Evolutionary conservation across 768 basidiomycete genomes (phyloP), one percentile per base, ranked within the genome.

Genomic region (Boletellus emodensis): DNA sequence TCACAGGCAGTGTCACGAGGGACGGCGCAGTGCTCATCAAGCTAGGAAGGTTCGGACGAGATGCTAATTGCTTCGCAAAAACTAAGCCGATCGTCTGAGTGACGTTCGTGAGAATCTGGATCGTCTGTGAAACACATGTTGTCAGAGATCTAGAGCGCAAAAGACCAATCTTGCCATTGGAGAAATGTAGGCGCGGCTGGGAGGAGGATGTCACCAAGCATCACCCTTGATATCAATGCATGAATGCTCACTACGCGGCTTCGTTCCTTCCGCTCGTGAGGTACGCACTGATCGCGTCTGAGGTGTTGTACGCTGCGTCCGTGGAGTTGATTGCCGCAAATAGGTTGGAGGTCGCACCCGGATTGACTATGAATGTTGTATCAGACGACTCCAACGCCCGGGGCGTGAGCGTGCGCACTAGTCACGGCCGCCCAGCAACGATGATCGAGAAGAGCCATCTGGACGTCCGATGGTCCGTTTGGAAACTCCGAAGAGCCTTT

Each of bases 361-460:
- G 50, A 51, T 77, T 76, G 36, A 79, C 77, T 77, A 45, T n/a
- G 49, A 33, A 26, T 17, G 22, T 38, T 13, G 4, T 6, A 12
- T 52, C 26, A 56, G 46, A 20, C 3, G 15, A 33, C 12, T n/a
- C 20, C 32, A n/a, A 39, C 17, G 40, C 15, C 9, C 38, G 26
- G 34, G 20, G 44, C n/a, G 37, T 22, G 40, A 51, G 40, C 43
- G 30, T 18, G 67, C 76, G 56, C 56, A 82, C 84, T 73, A 1
- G 77, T 66, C 28, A 86, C 64, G 3, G 77, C 81, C 3, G 66
- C 71, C 84, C 84, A 86, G 13, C 69, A 70, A 44, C 68, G 67
- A 48, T 85, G 74, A 36, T 83, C 66, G 24, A 77, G 51, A 11
- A 86, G 67, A 3, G 72, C 74, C 35, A 52, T 28, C n/a, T 68